Conservation (phyloP, 306 rosid genomes). For the Prunus kanzakura region DNA sequence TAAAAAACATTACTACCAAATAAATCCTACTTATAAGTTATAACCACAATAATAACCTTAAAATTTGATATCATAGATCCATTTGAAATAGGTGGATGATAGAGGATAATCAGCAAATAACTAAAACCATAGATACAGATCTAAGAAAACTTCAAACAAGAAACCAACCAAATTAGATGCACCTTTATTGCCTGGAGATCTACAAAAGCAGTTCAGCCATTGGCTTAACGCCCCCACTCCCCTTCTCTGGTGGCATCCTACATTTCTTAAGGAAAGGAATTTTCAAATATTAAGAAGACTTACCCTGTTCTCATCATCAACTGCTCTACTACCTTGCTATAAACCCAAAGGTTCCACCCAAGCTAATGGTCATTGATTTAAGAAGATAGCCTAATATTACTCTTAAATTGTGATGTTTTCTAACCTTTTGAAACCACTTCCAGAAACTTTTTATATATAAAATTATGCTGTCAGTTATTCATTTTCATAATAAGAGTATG, state of each 20-base stretch:
- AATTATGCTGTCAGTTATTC: not conserved
- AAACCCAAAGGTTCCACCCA: not conserved
- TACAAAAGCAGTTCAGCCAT: not conserved
- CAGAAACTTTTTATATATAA: not conserved
- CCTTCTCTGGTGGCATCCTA: not conserved
- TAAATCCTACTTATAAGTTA: not conserved
- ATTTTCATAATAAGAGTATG: not conserved
- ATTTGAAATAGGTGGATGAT: not conserved
- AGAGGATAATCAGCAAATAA: not conserved
- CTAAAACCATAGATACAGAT: not conserved
- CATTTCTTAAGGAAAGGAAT: not conserved
- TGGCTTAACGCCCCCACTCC: not conserved
- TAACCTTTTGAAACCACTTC: not conserved
- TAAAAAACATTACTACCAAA: not conserved
- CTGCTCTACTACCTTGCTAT: not conserved
- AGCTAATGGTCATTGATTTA: not conserved
- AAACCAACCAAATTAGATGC: not conserved
- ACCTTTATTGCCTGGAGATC: not conserved
- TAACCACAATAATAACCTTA: not conserved
- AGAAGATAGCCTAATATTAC: not conserved
- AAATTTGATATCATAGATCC: not conserved
- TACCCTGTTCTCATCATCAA: not conserved
- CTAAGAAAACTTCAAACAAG: not conserved
- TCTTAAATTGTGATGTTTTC: not conserved
- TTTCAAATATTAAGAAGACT: not conserved